phyloP scores from a whole-genome alignment of 495 filamentous ascomycete species.

The Penicillium pancosmium region DNA sequence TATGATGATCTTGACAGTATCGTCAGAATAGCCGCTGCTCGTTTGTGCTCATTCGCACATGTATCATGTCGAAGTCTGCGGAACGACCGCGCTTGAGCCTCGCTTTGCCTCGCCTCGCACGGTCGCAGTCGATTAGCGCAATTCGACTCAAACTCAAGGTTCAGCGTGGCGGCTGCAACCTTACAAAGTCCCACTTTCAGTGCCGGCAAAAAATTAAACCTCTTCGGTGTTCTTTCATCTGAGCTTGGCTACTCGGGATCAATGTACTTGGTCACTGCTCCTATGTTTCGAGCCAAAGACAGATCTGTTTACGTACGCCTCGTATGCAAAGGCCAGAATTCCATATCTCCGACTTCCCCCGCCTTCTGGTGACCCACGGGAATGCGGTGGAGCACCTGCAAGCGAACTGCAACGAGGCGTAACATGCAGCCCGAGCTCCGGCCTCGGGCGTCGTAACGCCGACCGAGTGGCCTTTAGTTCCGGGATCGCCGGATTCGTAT shows the following conservation, averaged over 20 bases:
- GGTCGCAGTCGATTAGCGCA: background rate
- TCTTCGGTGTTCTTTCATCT: background rate
- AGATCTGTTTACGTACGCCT: background rate
- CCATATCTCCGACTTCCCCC: background rate
- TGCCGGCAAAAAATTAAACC: background rate
- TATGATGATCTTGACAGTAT: background rate
- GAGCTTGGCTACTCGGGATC: background rate
- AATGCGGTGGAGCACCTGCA: background rate
- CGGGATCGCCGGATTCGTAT: background rate
- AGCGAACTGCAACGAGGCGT: conserved; percentile 4
- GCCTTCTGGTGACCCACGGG: conserved; percentile 1
- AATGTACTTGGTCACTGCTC: background rate
- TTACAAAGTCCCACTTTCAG: background rate
- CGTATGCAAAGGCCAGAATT: background rate
- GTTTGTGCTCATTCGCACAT: too few relatives aligned
- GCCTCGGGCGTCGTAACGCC: background rate
- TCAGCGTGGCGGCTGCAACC: conserved; percentile 1
- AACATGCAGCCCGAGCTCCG: background rate
- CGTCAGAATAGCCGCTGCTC: background rate
- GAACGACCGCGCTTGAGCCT: conserved; percentile 1
- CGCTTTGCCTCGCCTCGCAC: background rate
- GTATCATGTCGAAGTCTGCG: too few relatives aligned
- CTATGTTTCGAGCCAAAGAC: background rate
- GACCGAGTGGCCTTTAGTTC: background rate
- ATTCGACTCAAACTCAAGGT: background rate